Evolutionary conservation across 345 rosid species (phyloP), one percentile per base, ranked within the genome.

Genomic region (Combretum micranthum): DNA sequence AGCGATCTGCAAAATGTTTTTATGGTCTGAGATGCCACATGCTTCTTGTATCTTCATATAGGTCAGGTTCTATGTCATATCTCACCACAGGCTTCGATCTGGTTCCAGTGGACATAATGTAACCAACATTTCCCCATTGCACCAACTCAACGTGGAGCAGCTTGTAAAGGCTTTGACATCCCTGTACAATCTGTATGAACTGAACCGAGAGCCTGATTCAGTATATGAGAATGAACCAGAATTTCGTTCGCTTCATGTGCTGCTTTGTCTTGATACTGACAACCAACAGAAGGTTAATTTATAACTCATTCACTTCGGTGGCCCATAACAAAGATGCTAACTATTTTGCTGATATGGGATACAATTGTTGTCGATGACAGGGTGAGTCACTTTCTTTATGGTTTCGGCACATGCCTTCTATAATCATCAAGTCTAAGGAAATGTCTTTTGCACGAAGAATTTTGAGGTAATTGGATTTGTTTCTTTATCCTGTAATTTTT

Each of bases 61-160:
- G 96, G 98, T 91, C 44, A 81, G 72, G 69, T 91, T 88, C 71
- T 90, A 84, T 61, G 80, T 91, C 54, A 58, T 75, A 73, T 86
- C 98, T 62, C 87, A 83, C 71, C 81, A 76, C 70, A 88, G 75
- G 81, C 88, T 91, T 60, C 80, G 55, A 62, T 57, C 58, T 16
- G 53, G 61, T 57, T 66, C 83, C 53, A 63, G 67, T 48, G 61
- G 65, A 61, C 22, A 86, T 39, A 69, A 65, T 58, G 56, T 63
- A 56, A 20, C 81, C 56, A 73, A 61, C 66, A 69, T 72, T 63
- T 72, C 85, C 53, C 72, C 98, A 51, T 52, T 72, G 80, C 88
- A 70, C 61, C 67, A 88, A 76, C 88, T 92, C 59, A 86, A 92
- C 75, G 71, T 78, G 88, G 98, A 92, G 83, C 98, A 92, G 75